Evolutionary conservation across 2,329 filamentous ascomycete genomes (phyloP).

Genomic region (Fusarium agapanthi): DNA sequence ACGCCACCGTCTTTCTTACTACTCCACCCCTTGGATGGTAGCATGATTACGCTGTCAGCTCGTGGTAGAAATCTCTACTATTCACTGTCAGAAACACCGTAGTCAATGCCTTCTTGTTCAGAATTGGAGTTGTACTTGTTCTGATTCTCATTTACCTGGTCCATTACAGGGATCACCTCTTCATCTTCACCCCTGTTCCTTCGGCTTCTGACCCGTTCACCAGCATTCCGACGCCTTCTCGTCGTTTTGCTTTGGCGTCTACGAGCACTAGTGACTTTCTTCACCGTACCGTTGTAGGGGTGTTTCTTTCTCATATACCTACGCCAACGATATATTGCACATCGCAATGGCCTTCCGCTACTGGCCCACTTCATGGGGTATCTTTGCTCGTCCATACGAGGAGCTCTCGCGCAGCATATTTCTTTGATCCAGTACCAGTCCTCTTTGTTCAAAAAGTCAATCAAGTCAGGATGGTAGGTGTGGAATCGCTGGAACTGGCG

Average conservation of each 20-base stretch:
- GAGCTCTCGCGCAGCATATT: not conserved
- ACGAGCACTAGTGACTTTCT: fast-evolving
- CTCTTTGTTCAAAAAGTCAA: not conserved
- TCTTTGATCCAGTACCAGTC: not conserved
- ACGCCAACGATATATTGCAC: not conserved
- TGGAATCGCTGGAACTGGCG: not conserved
- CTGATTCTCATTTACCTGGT: fast-evolving
- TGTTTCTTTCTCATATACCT: not conserved
- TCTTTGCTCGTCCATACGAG: not conserved
- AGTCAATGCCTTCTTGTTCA: not conserved
- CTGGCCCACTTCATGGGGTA: not conserved
- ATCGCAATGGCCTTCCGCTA: no score
- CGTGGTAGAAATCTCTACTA: not conserved
- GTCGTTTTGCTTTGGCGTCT: not conserved
- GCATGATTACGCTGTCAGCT: fast-evolving
- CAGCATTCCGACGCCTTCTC: not conserved
- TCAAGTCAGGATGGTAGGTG: not conserved
- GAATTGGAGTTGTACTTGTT: not conserved
- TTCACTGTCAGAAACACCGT: not conserved
- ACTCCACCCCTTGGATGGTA: not conserved
- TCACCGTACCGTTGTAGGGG: not conserved
- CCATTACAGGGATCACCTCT: fast-evolving
- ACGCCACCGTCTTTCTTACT: not conserved
- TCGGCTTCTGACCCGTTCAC: not conserved
- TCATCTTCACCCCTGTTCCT: not conserved